Base-by-base conservation (phyloP, 2,329 filamentous ascomycete species). In the Fusarium sterilihyphosum region DNA sequence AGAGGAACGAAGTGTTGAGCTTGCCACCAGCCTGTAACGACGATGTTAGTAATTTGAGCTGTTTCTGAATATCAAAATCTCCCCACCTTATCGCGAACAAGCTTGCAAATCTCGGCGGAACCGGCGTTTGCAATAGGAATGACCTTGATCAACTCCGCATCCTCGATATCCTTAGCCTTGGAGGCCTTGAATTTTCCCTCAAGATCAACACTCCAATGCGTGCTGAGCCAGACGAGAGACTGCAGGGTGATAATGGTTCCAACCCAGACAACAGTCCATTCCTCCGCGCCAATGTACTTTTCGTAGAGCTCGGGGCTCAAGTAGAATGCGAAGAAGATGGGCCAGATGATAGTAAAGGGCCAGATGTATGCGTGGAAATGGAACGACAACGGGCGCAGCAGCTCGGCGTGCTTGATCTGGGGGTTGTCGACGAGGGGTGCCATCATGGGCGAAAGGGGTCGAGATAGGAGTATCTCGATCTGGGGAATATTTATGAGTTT, bases 231-330 rank as follows among this genome's bases (percentile, higher is more conserved):
- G 77, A 95, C 86, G 73, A 99, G 88, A 73, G 94, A 92, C 86
- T 99, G 97, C 65, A 93, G 80, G 17, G 95, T 98, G 82, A 97
- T 88, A 81, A 99, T 98, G 76, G 91, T 89, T 79, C 93, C 96
- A 75, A 93, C 90, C 92, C 94, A 99, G 73, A 99, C 94, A 82
- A 98, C 97, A 2, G 97, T 98, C 96, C 96, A 99, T 87, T 99
- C 96, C 78, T 93, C 92, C n/a, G 93, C 95, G 78, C 93, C 91
- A 74, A 99, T 97, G 86, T 98, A 92, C 81, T 92, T 92, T 76
- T 97, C 93, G 84, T 99, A 99, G 76, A 94, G 91, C 61, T 94
- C 92, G 71, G 91, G 88, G 29, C 91, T 93, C 61, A 97, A 90
- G 83, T 98, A 98, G 83, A 95, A 91, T 82, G 93, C 91, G 75